A percentile compares a stretch with the other conserved stretches of the same genome.
These are phyloP conservation scores for Agaricus blazei DNA, from an alignment of 768 basidiomycete genomes.

Conservation along the genomic window DNA sequence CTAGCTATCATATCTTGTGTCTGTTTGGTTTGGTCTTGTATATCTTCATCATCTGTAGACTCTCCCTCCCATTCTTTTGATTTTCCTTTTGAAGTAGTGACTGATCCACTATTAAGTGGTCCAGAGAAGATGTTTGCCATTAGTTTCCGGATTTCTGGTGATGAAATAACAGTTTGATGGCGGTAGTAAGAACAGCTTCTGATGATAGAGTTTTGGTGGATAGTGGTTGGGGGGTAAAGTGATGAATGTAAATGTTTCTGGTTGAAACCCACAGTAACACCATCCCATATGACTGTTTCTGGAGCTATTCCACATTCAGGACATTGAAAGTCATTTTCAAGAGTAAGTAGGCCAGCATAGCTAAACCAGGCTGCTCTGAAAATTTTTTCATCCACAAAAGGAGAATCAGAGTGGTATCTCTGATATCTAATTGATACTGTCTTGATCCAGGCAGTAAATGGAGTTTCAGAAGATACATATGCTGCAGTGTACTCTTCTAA, in stretches of 20 bases:
- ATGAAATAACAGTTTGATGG: conserved; percentile 24
- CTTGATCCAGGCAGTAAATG: conserved; percentile 24
- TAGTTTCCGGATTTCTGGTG: conserved; percentile 14
- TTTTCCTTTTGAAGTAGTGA: no score
- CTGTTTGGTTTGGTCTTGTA: no score
- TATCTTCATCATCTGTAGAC: no score
- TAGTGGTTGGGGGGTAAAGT: conserved; percentile 25
- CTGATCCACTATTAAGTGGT: no score
- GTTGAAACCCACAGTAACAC: conserved; percentile 25
- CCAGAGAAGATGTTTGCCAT: neutral
- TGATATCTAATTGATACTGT: conserved; percentile 18
- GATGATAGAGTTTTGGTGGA: conserved; percentile 7
- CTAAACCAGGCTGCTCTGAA: conserved; percentile 30
- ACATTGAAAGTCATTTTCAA: conserved; percentile 22
- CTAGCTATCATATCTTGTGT: no score
- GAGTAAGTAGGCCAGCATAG: conserved; percentile 18
- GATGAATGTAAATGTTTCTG: conserved; percentile 19
- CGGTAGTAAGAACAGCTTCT: conserved; percentile 10
- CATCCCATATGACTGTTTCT: conserved; percentile 27
- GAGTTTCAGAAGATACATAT: conserved; percentile 29
- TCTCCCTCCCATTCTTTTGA: no score
- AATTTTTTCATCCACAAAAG: conserved; percentile 22
- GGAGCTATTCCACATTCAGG: conserved; percentile 21
- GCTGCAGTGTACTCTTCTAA: conserved; percentile 28
- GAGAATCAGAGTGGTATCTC: neutral